Base-by-base conservation (phyloP, 2,329 filamentous ascomycete species). In the Volutella citrinella region DNA sequence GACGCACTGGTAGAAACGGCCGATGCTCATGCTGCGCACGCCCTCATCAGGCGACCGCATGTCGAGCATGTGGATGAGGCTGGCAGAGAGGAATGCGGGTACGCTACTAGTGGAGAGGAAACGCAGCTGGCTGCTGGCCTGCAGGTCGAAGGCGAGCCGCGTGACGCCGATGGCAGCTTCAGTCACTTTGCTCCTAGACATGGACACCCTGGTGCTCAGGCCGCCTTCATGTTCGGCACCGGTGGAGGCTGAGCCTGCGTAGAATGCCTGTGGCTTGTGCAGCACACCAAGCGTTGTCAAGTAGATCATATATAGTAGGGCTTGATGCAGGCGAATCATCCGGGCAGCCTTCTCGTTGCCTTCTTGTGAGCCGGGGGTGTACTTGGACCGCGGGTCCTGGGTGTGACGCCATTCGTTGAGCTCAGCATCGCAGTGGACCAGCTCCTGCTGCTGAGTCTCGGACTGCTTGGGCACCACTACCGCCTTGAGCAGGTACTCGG, bases 1-100 rank as follows among this genome's bases (percentile, higher is more conserved):
- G 3, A 37, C 27, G 8, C 38, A 37, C 20, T 41, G 38, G 12
- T 41, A 41, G 27, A 41, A 37, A 14, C 38, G 38, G 12, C 38
- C 38, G 13, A 41, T 37, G 33, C 38, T 41, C 10, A 41, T n/a
- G 12, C 34, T 41, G 9, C 38, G 38, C 10, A 34, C 27, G 19
- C 34, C 34, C 8, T 41, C 38, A 3, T 34, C 27, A 3, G 34
- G 13, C 5, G 38, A 41, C 10, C 30, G 30, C 3, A 34, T 24
- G 7, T 41, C 34, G 10, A 37, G 18, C 10, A 41, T 14, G 11
- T 41, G 38, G 7, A 41, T 34, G 12, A 41, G 17, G 11, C 17
- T 34, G 17, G 30, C 38, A 3, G 38, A 37, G 4, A 41, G 30
- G 11, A 37, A 41, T 2, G 38, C 38, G 2, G 38, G 38, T 11